Conservation (phyloP, 108 stramenopile genomes). For the Cyclotella atomus region DNA sequence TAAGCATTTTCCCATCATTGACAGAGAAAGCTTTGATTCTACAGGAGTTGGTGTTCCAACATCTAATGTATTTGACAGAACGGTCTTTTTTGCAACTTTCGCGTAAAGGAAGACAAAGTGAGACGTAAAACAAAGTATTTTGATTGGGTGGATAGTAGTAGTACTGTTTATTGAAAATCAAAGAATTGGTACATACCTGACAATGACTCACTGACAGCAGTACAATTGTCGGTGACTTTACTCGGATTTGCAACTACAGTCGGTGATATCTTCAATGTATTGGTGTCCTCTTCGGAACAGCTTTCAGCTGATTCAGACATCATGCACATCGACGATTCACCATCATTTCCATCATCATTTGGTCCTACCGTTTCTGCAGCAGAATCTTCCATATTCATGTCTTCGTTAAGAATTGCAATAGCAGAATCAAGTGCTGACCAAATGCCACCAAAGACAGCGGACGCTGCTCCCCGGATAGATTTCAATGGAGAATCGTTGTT, state of each 20-base stretch:
- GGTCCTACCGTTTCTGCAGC: background rate
- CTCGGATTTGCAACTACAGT: background rate
- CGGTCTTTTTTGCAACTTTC: too few species aligned
- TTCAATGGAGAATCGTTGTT: background rate
- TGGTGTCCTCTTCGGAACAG: background rate
- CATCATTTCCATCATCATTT: background rate
- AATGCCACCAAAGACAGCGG: background rate
- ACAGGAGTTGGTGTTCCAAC: too few species aligned
- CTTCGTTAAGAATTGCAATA: slow-evolving; percentile 5
- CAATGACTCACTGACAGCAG: background rate
- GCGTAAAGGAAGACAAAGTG: too few species aligned
- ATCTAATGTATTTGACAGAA: too few species aligned
- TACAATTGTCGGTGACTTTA: background rate
- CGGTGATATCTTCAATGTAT: background rate
- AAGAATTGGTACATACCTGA: background rate
- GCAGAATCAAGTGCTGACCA: slow-evolving; percentile 5
- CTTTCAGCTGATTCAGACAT: background rate
- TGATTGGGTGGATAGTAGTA: too few species aligned
- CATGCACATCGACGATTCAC: too few species aligned
- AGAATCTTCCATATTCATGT: background rate
- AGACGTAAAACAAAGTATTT: too few species aligned
- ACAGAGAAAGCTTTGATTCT: too few species aligned
- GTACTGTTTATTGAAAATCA: too few species aligned
- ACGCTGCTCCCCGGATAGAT: background rate
- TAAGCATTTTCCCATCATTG: background rate